Base-by-base conservation (phyloP, 148 eudicot genomes). In the Cornus florida region DNA sequence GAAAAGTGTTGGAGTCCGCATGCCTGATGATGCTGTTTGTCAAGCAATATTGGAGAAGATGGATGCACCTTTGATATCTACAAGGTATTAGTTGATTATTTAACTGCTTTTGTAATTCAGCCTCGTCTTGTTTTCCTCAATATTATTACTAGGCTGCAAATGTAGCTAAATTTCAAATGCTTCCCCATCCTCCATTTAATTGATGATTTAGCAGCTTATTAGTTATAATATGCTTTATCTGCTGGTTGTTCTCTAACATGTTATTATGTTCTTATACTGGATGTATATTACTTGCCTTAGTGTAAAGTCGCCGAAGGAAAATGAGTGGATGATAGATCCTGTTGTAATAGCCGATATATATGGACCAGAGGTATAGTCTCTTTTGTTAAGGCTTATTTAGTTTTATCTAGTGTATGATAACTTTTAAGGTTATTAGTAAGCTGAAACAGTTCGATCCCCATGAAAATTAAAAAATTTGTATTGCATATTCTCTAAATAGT, bases 11-110 rank as follows among this genome's bases (percentile, higher is more conserved):
- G 98, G 98, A 50, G 89, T 92, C 48, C 98, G 97, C 68, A 89
- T 94, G 48, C 98, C 98, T 70, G 95, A 91, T 83, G 98, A 94
- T 92, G 86, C 90, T 80, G 88, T 94, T 38, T 89, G 95, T 77
- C 88, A 71, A 83, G 92, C 89, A 24, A 88, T 95, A 82, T 79
- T 95, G 78, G 92, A 93, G 78, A 88, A 89, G 86, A 79, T 88
- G 90, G 91, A 76, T 74, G 87, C 89, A 32, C 97, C 98, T 76
- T 82, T 95, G 69, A 75, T 95, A 81, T 93, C 97, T 28, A 95
- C 98, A 69, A 95, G 98, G 98, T 92, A 19, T 62, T 19, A n/a
- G 48, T 62, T 62, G 22, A 62, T 62, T 3, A 62, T 19, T 19
- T 19, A 62, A 7, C 23, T 3, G 24, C 22, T 62, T 62, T n/a